Conservation (phyloP, 495 filamentous ascomycete genomes). For the Sporormia fimetaria region DNA sequence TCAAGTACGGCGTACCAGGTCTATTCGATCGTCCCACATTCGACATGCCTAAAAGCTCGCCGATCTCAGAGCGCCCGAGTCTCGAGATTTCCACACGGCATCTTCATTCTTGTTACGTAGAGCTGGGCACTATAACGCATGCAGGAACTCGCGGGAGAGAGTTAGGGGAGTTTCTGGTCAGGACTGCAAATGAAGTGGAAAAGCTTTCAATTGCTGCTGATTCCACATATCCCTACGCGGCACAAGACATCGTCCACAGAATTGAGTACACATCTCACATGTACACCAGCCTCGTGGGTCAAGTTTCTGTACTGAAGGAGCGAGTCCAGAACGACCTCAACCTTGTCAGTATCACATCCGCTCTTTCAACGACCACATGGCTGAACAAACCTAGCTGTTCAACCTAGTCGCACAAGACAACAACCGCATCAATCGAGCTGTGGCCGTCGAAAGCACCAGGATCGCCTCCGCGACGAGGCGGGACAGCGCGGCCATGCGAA, state of each 20-base stretch:
- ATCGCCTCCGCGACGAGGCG: constrained; percentile 3
- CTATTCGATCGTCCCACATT: not conserved
- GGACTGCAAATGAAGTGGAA: not conserved
- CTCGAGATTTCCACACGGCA: constrained; percentile 1
- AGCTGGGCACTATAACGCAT: not conserved
- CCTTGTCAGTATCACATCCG: constrained; percentile 1
- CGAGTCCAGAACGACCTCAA: constrained; percentile 8
- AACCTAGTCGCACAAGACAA: constrained; percentile 7
- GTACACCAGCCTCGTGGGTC: not conserved
- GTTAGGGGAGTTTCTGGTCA: constrained; percentile 2
- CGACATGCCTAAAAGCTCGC: not conserved
- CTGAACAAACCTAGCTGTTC: not conserved
- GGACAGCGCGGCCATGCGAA: constrained; percentile 12
- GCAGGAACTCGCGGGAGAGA: not conserved
- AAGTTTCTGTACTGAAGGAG: constrained; percentile 1
- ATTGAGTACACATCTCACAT: constrained; percentile 3
- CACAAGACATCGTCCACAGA: not conserved
- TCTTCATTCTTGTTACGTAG: constrained; percentile 4
- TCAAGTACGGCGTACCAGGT: constrained; percentile 2
- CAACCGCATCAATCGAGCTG: constrained; percentile 4
- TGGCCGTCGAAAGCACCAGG: constrained; percentile 2
- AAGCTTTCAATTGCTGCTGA: not conserved
- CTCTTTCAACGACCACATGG: not conserved
- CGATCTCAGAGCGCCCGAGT: not conserved
- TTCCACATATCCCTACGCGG: not conserved